These are phyloP conservation scores for Astragalus glycyphyllos DNA, from an alignment of 306 rosid genomes.

Conservation along the genomic window DNA sequence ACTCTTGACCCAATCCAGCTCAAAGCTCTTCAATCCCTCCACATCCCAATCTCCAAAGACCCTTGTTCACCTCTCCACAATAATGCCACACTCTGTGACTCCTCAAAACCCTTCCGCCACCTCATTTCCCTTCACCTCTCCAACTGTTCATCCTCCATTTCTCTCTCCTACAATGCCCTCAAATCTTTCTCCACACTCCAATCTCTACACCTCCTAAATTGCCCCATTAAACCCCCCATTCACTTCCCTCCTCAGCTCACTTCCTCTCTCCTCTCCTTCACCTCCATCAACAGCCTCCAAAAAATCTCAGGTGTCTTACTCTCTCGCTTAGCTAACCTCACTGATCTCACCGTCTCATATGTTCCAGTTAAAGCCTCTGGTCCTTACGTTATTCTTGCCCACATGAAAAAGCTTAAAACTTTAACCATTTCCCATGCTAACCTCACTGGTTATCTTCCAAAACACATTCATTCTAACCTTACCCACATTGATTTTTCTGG, in stretches of 20 bases:
- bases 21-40: constrained; percentile 74
- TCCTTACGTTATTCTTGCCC: constrained; percentile 66
- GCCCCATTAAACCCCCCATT: constrained; percentile 63
- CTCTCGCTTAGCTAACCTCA: constrained; percentile 64
- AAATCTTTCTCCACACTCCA: constrained; percentile 82
- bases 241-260: constrained; percentile 76
- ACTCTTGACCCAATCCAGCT: constrained; percentile 76
- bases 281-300: constrained; percentile 62
- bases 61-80: constrained; percentile 71
- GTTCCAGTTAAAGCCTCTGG: constrained; percentile 62
- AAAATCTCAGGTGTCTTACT: constrained; percentile 68
- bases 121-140: constrained; percentile 65
- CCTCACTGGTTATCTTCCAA: constrained; percentile 69
- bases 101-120: constrained; percentile 80
- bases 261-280: constrained; percentile 70
- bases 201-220: constrained; percentile 68
- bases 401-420: constrained; percentile 62
- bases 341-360: constrained; percentile 69
- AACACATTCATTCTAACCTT: constrained; percentile 58
- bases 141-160: constrained; percentile 64
- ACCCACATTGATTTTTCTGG: constrained; percentile 75
- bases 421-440: constrained; percentile 75
- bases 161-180: constrained; percentile 79
- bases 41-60: constrained; percentile 70
- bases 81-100: constrained; percentile 72